Conservation (phyloP, 2,329 filamentous ascomycete genomes). For the Fusarium gaditjirri region DNA sequence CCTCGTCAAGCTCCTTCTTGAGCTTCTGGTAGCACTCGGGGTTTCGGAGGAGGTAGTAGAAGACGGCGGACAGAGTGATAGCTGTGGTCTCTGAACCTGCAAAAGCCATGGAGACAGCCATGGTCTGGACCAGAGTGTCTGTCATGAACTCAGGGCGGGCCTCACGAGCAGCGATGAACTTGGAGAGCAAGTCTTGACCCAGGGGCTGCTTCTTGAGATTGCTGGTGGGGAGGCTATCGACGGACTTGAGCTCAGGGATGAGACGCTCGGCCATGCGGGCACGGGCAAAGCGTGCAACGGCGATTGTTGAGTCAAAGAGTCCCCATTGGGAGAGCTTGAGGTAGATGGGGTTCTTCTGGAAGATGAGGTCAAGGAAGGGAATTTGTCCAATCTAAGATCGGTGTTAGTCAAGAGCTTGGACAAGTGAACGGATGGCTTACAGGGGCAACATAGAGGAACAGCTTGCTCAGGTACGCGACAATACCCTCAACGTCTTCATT, state of each 20-base stretch:
- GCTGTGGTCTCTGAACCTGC: slow-evolving; percentile 85
- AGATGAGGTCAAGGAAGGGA: slow-evolving; percentile 73
- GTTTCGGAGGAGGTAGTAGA: slow-evolving; percentile 78
- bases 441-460: slow-evolving; percentile 78
- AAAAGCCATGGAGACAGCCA: slow-evolving; percentile 77
- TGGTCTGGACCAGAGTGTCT: slow-evolving; percentile 74
- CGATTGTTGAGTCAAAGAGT: slow-evolving; percentile 74
- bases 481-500: slow-evolving; percentile 82
- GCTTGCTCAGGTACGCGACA: slow-evolving; percentile 68
- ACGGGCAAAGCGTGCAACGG: slow-evolving; percentile 77
- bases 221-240: slow-evolving; percentile 47
- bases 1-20: slow-evolving; percentile 70
- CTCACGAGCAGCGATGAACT: slow-evolving; percentile 76
- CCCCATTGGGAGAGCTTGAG: slow-evolving; percentile 75
- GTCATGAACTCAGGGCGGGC: slow-evolving; percentile 78
- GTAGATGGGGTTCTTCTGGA: slow-evolving; percentile 80
- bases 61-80: slow-evolving; percentile 75
- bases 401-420: neutral
- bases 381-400: slow-evolving; percentile 73
- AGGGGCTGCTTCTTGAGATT: slow-evolving; percentile 51
- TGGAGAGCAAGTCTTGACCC: slow-evolving; percentile 72
- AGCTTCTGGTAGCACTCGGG: slow-evolving; percentile 65
- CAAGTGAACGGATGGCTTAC: slow-evolving; percentile 49
- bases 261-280: slow-evolving; percentile 74
- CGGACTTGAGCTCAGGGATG: slow-evolving; percentile 51